Conservation (phyloP, 2,329 filamentous ascomycete genomes). For the Diaporthe humulicola region DNA sequence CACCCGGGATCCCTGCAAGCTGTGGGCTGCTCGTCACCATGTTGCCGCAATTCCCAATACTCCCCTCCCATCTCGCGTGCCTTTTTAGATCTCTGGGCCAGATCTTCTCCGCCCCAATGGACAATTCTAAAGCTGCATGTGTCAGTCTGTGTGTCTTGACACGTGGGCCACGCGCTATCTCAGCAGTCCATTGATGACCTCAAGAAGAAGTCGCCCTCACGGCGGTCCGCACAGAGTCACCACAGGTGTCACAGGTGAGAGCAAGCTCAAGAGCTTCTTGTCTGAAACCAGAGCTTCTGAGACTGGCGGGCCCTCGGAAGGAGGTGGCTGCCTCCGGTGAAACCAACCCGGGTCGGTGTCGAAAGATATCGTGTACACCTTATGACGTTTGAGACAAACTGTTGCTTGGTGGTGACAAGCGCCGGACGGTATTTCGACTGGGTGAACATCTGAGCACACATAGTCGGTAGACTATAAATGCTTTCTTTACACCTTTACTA, state of each 20-base stretch:
- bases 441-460: background rate
- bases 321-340: constrained; percentile 25
- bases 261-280: constrained; percentile 24
- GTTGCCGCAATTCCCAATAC: too few relatives aligned
- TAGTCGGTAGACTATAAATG: too few relatives aligned
- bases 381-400: background rate
- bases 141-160: constrained; percentile 6
- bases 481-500: background rate
- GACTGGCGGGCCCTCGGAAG: constrained; percentile 7
- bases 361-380: background rate
- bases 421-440: background rate
- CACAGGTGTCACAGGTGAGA: background rate
- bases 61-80: background rate
- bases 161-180: constrained; percentile 2
- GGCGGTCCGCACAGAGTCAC: background rate
- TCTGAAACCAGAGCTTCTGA: constrained; percentile 26
- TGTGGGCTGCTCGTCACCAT: background rate
- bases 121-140: background rate
- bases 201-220: background rate
- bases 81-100: background rate
- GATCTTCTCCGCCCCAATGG: background rate
- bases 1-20: background rate
- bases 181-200: background rate
- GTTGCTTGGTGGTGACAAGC: background rate
- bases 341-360: constrained; percentile 1